Evolutionary conservation across 495 filamentous ascomycete genomes (phyloP), one percentile per base, ranked within the genome.

Genomic region (Penicillium coffeae): DNA sequence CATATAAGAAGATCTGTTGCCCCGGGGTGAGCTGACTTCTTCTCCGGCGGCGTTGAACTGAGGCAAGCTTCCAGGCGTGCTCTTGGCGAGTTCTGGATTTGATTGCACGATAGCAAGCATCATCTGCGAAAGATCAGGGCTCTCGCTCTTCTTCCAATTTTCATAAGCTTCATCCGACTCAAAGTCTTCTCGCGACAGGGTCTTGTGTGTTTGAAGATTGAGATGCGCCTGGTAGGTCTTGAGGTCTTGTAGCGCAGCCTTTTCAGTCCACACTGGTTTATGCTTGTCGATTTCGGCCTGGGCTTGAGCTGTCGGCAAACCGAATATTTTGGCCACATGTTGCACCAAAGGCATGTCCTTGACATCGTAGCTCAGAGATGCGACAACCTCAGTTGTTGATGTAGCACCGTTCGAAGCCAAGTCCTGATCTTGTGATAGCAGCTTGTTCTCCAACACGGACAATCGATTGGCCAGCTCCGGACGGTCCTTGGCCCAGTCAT

Each of bases 341-440:
- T 90, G 86, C 21, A 96, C 94, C 66, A 96, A 78, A 16, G 83
- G 84, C 94, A 99, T 99, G 60, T 99, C 94, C 70, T 90, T 95
- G 42, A 96, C 84, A 64, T 95, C 86, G 60, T 95, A 90, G 63
- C 83, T 93, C 38, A 93, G 64, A 1, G 91, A 88, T 8, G 88
- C 81, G 21, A 85, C 75, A 7, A 89, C 87, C 62, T 95, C 90
- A 21, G 89, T 80, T 13, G 80, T 80, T 22, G 80, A 77, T 13
- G 70, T 56, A 41, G 78, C 72, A 39, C 79, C 72, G 56, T 73
- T 87, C 48, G 64, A 70, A 60, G 75, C 63, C 44, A 75, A 76
- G 62, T 95, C 90, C 65, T 96, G 88, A 60, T 98, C 93, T 63
- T 96, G 90, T n/a, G 85, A 82, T 52, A 99, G 76, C 33, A 99